phyloP scores from a whole-genome alignment of 768 basidiomycete genomes.

The Tephrocybe sp. region DNA sequence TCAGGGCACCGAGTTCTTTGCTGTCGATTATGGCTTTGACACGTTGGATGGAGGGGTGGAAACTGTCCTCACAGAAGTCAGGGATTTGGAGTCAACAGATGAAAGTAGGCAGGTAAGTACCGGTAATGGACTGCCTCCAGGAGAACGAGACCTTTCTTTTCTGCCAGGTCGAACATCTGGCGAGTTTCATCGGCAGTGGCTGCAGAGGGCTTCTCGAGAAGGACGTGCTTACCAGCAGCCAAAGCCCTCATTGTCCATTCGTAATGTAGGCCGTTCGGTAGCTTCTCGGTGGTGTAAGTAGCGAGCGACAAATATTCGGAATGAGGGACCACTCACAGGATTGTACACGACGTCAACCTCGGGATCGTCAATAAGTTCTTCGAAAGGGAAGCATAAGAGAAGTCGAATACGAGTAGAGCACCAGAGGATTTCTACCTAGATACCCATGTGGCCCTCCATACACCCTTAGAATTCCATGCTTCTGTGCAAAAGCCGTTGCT shows the following conservation, averaged over 20 bases:
- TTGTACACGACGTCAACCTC: constrained; percentile 54
- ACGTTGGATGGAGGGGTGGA: constrained; percentile 63
- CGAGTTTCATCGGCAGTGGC: constrained; percentile 51
- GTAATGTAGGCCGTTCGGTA: constrained; percentile 62
- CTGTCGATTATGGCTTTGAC: constrained; percentile 56
- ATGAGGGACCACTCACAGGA: constrained; percentile 28
- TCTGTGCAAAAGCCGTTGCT: constrained; percentile 54
- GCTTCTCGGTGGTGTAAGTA: constrained; percentile 23
- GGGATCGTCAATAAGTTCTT: constrained; percentile 49
- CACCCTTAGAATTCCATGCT: constrained; percentile 49
- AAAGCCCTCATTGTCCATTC: constrained; percentile 74
- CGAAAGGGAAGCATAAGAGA: not conserved
- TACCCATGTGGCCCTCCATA: constrained; percentile 50
- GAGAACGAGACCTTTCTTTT: constrained; percentile 48
- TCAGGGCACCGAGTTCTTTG: constrained; percentile 53
- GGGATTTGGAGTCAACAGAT: constrained; percentile 7
- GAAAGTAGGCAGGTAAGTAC: constrained; percentile 19
- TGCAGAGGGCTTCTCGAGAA: constrained; percentile 64
- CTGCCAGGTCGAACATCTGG: constrained; percentile 51
- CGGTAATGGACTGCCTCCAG: constrained; percentile 65
- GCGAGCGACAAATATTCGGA: not conserved
- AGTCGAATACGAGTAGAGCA: too few relatives aligned
- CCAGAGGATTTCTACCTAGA: constrained; percentile 51
- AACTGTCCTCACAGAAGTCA: constrained; percentile 42
- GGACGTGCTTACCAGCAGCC: constrained; percentile 63